Conservation (phyloP, 1,284 basidiomycete genomes). For the Cerioporus squamosus region DNA sequence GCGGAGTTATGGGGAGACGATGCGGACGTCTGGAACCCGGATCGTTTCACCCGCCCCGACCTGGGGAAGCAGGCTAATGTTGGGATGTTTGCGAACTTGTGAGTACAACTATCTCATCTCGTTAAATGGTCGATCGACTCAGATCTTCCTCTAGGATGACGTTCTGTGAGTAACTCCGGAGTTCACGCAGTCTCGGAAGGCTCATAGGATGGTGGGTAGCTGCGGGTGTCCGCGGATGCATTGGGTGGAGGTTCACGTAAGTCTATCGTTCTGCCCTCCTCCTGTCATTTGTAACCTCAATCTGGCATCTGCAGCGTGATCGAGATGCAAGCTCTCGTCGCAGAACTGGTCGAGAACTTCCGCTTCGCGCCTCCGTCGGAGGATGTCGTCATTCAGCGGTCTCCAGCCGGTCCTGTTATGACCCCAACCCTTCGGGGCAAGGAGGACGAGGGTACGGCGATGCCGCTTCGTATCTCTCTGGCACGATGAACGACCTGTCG, state of each 20-base stretch:
- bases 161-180: background rate
- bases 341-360: constrained; percentile 50
- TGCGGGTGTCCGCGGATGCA: constrained; percentile 8
- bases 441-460: background rate
- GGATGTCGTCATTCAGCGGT: background rate
- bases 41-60: background rate
- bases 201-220: background rate
- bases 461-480: background rate
- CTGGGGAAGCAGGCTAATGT: constrained; percentile 37
- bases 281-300: background rate
- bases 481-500: background rate
- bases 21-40: constrained; percentile 27
- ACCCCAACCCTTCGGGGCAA: background rate
- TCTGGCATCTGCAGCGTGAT: constrained; percentile 34
- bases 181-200: background rate
- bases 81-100: constrained; percentile 56
- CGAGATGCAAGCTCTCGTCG: constrained; percentile 53
- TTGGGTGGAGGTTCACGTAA: constrained; percentile 52
- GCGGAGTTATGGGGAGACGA: constrained; percentile 51
- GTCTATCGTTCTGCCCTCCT: background rate
- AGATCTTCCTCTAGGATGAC: constrained; percentile 1
- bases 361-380: constrained; percentile 41
- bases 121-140: too few species aligned
- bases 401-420: background rate
- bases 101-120: constrained; percentile 33